Conservation (phyloP, 441 rosid genomes). For the Gossypium davidsonii region DNA sequence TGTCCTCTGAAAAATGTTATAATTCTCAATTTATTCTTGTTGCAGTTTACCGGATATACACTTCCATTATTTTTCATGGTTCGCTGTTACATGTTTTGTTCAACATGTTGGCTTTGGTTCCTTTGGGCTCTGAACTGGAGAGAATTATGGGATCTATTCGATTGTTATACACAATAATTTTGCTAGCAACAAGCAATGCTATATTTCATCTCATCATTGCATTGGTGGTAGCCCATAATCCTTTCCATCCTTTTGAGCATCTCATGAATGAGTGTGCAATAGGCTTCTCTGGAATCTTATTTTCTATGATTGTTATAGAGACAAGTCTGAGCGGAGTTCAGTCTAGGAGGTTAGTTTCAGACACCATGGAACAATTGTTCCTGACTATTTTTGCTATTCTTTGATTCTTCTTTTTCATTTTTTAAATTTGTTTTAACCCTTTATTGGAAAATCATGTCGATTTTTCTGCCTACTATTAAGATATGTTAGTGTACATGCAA, state of each 20-base stretch:
- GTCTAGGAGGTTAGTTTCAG: conserved; percentile 60
- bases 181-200: conserved; percentile 82
- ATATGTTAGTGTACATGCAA: not conserved
- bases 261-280: conserved; percentile 78
- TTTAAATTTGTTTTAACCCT: too few species aligned
- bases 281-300: conserved; percentile 87
- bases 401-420: not conserved
- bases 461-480: not conserved
- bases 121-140: conserved; percentile 92
- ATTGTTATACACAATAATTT: conserved; percentile 53
- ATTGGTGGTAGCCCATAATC: conserved; percentile 54
- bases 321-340: conserved; percentile 87
- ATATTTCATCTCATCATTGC: conserved; percentile 71
- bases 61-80: conserved; percentile 75
- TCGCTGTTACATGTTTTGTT: conserved; percentile 83
- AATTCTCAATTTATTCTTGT: conserved; percentile 5
- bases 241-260: conserved; percentile 32
- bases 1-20: conserved; percentile 1
- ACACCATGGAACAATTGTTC: not conserved
- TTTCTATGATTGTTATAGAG: conserved; percentile 89
- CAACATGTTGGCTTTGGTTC: conserved; percentile 96
- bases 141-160: conserved; percentile 95
- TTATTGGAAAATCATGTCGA: not conserved
- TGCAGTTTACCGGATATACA: conserved; percentile 85
- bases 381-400: not conserved